Evolutionary conservation across 2,329 filamentous ascomycete species (phyloP).

Genomic region (Arachnomyces sp.): DNA sequence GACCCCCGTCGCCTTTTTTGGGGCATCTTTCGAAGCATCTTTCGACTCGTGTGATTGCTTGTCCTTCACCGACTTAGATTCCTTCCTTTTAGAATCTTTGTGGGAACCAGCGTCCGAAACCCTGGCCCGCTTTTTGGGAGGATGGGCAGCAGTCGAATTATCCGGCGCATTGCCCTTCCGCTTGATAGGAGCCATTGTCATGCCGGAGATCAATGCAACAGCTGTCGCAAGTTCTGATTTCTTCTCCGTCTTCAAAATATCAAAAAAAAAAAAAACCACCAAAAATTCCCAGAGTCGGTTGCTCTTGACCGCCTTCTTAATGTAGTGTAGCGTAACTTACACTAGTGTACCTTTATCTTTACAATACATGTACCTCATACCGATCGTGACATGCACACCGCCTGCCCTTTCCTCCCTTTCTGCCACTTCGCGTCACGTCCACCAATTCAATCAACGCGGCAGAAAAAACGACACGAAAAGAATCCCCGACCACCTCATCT

Average conservation of each 20-base stretch:
- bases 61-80: constrained; percentile 15
- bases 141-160: constrained; percentile 26
- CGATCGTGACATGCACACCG: no score
- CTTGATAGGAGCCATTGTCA: constrained; percentile 37
- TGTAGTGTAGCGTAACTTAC: not conserved
- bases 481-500: not conserved
- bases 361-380: no score
- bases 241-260: not conserved
- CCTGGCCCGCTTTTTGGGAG: constrained; percentile 32
- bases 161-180: constrained; percentile 36
- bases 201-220: constrained; percentile 1
- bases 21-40: constrained; percentile 6
- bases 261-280: constrained; percentile 4
- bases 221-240: not conserved
- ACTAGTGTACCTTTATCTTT: no score
- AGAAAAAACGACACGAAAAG: no score
- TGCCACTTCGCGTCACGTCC: no score
- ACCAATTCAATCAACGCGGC: not conserved
- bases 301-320: constrained; percentile 3
- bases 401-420: no score
- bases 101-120: constrained; percentile 28
- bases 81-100: constrained; percentile 27
- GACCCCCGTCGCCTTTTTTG: constrained; percentile 13
- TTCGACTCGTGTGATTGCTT: constrained; percentile 13
- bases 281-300: constrained; percentile 6